Evolutionary conservation across 2,329 filamentous ascomycete genomes (phyloP), one percentile per base, ranked within the genome.

Genomic region (Venturia aucupariae): DNA sequence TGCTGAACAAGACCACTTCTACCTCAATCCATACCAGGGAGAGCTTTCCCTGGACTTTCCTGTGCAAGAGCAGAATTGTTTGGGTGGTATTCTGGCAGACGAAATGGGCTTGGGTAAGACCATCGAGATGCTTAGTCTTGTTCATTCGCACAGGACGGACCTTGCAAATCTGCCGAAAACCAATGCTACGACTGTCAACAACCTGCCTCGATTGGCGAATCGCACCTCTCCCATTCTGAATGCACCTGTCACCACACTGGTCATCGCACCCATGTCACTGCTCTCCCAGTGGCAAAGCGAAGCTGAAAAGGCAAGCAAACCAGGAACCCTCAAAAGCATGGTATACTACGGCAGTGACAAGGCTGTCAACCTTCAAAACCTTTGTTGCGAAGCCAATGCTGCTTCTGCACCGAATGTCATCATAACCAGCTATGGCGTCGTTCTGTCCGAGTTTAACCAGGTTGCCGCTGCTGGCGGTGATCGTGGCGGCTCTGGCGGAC

Each of bases 231-330:
- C 38, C 22, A 77, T 91, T 3, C 81, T 89, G 59, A 75, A 82
- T 63, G 94, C 92, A 1, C 92, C 92, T 0, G 90, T 88, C 72
- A 97, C 94, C 0, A 99, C 94, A 0, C 79, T 99, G 2, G 93
- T 99, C 0, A 84, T 99, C n/a, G 94, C 94, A 0, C 94, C 94
- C 1, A 97, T 97, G 86, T 97, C 94, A 11, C 80, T 99, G 2
- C 82, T 99, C n/a, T 85, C 93, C 0, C 94, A 99, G 73, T 99
- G 94, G 94, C 90, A 96, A 70, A 96, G 90, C 71, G 94, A 99
- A 78, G 90, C 92, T 0, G 86, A 92, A 69, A 96, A 93, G 71
- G 92, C 94, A 0, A 97, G 93, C 0, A 87, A 88, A 67, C 82
- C 89, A 13, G 92, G 92, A 2, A 90, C 90, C 0, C 77, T 97